A percentile compares a stretch with the other conserved stretches of the same genome.
Conservation (phyloP, 2,329 filamentous ascomycete species). For the Ceratocystis smalleyi region DNA sequence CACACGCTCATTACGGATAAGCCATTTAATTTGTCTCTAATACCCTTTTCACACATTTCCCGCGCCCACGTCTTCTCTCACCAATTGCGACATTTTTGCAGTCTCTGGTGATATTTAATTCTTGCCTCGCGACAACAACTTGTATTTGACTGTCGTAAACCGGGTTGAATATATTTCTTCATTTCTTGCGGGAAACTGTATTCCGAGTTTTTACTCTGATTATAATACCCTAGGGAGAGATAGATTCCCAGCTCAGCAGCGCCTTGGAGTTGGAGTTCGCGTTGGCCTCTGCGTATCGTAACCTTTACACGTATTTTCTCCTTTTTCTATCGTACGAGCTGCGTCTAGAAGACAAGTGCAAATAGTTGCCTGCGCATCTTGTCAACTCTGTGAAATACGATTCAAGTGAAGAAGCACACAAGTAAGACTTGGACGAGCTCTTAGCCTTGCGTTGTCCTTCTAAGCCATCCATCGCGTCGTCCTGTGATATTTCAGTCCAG, state of each 20-base stretch:
- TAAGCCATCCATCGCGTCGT: neutral
- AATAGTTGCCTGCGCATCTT: constrained; percentile 5
- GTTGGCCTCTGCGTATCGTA: constrained; percentile 2
- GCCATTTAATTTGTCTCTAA: neutral
- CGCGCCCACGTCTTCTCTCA: neutral
- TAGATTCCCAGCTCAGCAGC: neutral
- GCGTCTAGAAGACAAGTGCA: constrained; percentile 5
- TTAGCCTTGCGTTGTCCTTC: neutral
- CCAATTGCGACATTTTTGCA: neutral
- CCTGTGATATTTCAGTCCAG: neutral
- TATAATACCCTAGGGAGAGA: neutral
- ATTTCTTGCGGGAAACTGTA: neutral
- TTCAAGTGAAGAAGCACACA: neutral
- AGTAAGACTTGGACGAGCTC: constrained; percentile 6
- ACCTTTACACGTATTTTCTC: constrained; percentile 6
- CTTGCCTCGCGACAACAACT: constrained; percentile 4
- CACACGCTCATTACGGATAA: neutral
- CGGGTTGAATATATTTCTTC: neutral
- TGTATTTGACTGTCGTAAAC: constrained; percentile 5
- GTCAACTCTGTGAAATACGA: constrained; percentile 7
- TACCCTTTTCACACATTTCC: neutral
- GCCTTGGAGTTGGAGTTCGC: neutral
- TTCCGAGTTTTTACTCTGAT: constrained; percentile 1
- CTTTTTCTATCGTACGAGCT: constrained; percentile 3
- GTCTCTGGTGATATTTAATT: constrained; percentile 3